phyloP scores from a whole-genome alignment of 176 grass and related monocot genomes.

The Cymbopogon citratus region DNA sequence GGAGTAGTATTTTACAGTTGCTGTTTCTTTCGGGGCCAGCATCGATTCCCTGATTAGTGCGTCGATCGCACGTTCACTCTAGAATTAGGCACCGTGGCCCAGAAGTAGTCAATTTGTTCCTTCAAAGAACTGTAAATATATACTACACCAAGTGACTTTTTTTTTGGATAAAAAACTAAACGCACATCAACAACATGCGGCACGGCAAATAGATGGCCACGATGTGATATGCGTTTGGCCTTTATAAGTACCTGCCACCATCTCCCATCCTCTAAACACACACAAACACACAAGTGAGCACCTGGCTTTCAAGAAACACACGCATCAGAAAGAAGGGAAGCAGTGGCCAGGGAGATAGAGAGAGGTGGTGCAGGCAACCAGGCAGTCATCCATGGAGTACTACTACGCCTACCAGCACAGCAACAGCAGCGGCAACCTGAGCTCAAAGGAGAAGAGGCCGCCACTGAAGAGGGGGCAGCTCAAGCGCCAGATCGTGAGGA shows the following conservation, averaged over 20 bases:
- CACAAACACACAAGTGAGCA: not conserved
- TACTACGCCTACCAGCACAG: slow-evolving; percentile 15
- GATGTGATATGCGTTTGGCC: not conserved
- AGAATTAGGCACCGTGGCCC: slow-evolving; percentile 9
- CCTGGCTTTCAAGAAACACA: not conserved
- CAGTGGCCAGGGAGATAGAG: not conserved
- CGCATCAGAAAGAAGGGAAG: not conserved
- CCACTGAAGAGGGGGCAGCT: slow-evolving; percentile 42
- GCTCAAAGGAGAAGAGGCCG: slow-evolving; percentile 41
- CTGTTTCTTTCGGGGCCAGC: not conserved
- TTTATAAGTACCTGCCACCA: slow-evolving; percentile 16
- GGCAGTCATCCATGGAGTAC: slow-evolving; percentile 20
- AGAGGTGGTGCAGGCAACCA: not conserved
- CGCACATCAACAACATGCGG: not conserved
- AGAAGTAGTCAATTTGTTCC: slow-evolving; percentile 10
- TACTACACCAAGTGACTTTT: not conserved
- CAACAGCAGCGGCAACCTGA: not conserved
- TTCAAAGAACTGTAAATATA: not conserved
- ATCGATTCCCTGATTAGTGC: slow-evolving; percentile 12
- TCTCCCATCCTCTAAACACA: not conserved
- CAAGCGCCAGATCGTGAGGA: slow-evolving; percentile 36
- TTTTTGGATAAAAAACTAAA: not conserved
- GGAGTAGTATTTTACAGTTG: not conserved
- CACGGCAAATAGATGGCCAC: not conserved
- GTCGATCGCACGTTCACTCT: not conserved